A percentile compares a stretch with the other conserved stretches of the same genome.
These are phyloP conservation scores for Yarrowia hollandica DNA, from an alignment of 805 yeast species.

Conservation along the genomic window DNA sequence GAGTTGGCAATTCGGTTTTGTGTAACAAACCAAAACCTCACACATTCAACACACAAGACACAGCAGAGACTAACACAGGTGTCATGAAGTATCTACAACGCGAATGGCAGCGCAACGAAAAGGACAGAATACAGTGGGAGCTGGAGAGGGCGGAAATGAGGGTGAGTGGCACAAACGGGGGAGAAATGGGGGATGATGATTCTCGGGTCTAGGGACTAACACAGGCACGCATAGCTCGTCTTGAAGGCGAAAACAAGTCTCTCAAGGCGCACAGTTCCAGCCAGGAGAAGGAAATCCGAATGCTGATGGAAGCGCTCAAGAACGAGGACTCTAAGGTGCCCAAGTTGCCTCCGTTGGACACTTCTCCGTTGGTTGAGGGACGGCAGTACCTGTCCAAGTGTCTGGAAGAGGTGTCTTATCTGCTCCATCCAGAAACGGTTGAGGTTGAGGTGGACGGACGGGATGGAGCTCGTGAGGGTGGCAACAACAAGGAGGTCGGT, in stretches of 20 bases:
- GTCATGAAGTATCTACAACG: constrained; percentile 63
- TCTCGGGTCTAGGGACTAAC: neutral
- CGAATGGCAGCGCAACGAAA: constrained; percentile 62
- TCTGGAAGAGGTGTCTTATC: constrained; percentile 42
- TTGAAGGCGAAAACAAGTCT: constrained; percentile 55
- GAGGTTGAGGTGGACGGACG: constrained; percentile 19
- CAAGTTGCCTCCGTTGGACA: constrained; percentile 15
- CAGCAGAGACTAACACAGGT: constrained; percentile 44
- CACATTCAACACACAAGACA: too few species aligned
- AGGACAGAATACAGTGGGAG: constrained; percentile 61
- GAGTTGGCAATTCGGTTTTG: too few species aligned
- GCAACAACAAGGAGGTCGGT: neutral
- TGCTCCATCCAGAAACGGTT: constrained; percentile 37
- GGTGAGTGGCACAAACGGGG: constrained; percentile 40
- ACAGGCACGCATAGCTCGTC: constrained; percentile 47
- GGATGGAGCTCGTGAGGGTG: neutral
- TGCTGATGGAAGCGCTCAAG: constrained; percentile 37
- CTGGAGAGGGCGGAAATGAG: constrained; percentile 62
- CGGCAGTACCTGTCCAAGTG: constrained; percentile 41
- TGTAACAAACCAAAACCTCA: too few species aligned
- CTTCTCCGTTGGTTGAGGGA: constrained; percentile 36
- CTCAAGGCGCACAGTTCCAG: constrained; percentile 38
- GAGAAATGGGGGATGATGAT: neutral
- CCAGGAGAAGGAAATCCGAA: constrained; percentile 36
- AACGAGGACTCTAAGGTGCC: constrained; percentile 19